A percentile compares a stretch with the other conserved stretches of the same genome.
Conservation (phyloP, 768 basidiomycete species). For the Mycena metata region DNA sequence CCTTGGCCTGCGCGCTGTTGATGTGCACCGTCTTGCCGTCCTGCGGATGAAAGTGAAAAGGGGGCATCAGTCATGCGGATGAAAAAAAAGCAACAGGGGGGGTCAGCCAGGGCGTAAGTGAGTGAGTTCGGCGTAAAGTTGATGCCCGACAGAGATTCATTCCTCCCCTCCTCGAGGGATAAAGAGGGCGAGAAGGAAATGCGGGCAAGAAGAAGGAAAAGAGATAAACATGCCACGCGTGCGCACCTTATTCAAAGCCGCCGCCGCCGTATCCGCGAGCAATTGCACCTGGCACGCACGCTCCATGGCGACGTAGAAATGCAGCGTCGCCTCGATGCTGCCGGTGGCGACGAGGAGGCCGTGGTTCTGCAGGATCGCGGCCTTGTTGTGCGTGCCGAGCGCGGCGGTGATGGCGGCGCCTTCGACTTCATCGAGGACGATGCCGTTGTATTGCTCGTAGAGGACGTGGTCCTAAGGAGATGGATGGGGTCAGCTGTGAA, state of each 20-base stretch:
- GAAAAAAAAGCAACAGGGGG: too few relatives aligned
- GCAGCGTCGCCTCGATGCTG: constrained; percentile 59
- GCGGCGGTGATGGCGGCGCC: constrained; percentile 59
- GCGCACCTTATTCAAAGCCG: too few relatives aligned
- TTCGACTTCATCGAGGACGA: constrained; percentile 61
- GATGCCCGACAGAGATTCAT: too few relatives aligned
- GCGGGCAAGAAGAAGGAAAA: too few relatives aligned
- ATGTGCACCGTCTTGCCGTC: constrained; percentile 45
- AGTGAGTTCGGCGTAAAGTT: too few relatives aligned
- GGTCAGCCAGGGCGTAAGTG: too few relatives aligned
- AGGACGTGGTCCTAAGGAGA: constrained; percentile 59
- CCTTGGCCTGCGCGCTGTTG: constrained; percentile 44
- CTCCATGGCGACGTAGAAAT: constrained; percentile 59
- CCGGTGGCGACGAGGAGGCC: constrained; percentile 56
- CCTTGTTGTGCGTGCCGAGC: constrained; percentile 56
- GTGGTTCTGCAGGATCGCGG: constrained; percentile 60
- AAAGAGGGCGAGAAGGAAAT: too few relatives aligned
- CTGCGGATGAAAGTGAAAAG: too few relatives aligned
- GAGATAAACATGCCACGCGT: too few relatives aligned
- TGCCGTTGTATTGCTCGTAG: constrained; percentile 62
- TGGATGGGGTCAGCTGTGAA: too few relatives aligned
- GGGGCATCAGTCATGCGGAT: too few relatives aligned
- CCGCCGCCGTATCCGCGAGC: constrained; percentile 55
- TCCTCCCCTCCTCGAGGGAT: too few relatives aligned
- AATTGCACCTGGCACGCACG: constrained; percentile 63